Percentiles rank a stretch among this genome's conserved stretches.
phyloP scores from a whole-genome alignment of 768 basidiomycete genomes.

The Agaricus bisporus region DNA sequence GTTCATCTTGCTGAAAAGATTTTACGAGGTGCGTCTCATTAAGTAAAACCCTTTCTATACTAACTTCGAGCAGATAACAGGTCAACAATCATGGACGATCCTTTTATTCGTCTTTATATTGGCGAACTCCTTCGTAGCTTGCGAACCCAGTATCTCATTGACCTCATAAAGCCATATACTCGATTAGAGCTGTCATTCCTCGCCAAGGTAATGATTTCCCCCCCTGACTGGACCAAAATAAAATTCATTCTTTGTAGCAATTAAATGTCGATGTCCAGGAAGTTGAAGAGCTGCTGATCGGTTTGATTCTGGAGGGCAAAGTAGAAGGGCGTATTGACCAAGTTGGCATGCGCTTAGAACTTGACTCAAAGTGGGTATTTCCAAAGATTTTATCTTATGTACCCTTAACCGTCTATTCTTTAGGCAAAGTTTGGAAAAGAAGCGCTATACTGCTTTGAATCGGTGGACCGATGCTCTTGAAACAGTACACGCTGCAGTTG shows the following conservation, averaged over 20 bases:
- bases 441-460: constrained; percentile 73
- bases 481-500: constrained; percentile 67
- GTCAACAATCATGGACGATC: constrained; percentile 92
- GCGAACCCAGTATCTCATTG: constrained; percentile 94
- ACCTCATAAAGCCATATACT: constrained; percentile 97
- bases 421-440: constrained; percentile 85
- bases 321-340: constrained; percentile 97
- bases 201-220: constrained; percentile 56
- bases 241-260: constrained; percentile 51
- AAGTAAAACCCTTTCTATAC: background rate
- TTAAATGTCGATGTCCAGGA: constrained; percentile 88
- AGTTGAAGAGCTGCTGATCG: constrained; percentile 90
- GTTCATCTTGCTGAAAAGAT: constrained; percentile 98
- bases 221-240: background rate
- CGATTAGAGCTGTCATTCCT: constrained; percentile 90
- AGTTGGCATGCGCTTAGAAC: constrained; percentile 86
- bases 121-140: constrained; percentile 92
- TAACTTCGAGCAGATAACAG: constrained; percentile 55
- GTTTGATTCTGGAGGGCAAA: constrained; percentile 93
- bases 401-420: background rate
- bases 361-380: constrained; percentile 72
- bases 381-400: background rate
- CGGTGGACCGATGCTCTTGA: constrained; percentile 84
- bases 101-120: constrained; percentile 93
- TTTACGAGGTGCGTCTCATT: constrained; percentile 54